Evolutionary conservation across 1,139 yeast species (phyloP).

Genomic region (Suhomyces chickasaworum): DNA sequence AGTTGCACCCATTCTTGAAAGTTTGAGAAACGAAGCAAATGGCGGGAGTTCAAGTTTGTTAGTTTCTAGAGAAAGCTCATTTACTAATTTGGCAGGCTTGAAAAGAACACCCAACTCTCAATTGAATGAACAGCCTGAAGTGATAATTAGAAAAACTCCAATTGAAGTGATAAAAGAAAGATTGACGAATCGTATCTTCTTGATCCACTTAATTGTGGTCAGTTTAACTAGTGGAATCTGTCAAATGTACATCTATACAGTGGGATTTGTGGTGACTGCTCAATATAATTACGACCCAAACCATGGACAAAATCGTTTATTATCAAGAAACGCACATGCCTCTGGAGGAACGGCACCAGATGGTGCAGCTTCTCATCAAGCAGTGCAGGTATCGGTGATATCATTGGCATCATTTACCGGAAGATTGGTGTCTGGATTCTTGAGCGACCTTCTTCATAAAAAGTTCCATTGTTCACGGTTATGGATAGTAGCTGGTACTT

Average conservation of each 20-base stretch:
- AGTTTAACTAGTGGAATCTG: slow-evolving; percentile 41
- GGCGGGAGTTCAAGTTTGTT: background rate
- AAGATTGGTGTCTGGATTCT: slow-evolving; percentile 39
- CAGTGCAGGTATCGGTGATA: slow-evolving; percentile 46
- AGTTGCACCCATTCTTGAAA: slow-evolving; percentile 18
- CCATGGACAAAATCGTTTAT: slow-evolving; percentile 3
- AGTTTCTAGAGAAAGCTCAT: slow-evolving; percentile 20
- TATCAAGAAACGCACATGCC: slow-evolving; percentile 4
- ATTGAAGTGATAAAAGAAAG: slow-evolving; percentile 28
- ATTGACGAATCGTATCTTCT: slow-evolving; percentile 29
- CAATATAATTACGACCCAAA: slow-evolving; percentile 32
- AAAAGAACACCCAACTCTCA: slow-evolving; percentile 2
- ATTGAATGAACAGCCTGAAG: background rate
- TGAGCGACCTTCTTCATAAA: slow-evolving; percentile 42
- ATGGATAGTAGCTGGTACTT: slow-evolving; percentile 40
- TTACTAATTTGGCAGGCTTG: slow-evolving; percentile 9
- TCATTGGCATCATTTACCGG: slow-evolving; percentile 47
- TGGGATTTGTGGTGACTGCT: slow-evolving; percentile 48
- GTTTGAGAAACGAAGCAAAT: slow-evolving; percentile 16
- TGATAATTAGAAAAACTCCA: slow-evolving; percentile 19
- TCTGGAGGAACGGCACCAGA: slow-evolving; percentile 16
- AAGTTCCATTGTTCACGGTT: slow-evolving; percentile 38
- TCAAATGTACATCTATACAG: slow-evolving; percentile 47
- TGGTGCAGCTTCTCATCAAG: slow-evolving; percentile 41
- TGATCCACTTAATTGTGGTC: slow-evolving; percentile 39